Evolutionary conservation across 768 basidiomycete species (phyloP).

Genomic region (Suillus subaureus): DNA sequence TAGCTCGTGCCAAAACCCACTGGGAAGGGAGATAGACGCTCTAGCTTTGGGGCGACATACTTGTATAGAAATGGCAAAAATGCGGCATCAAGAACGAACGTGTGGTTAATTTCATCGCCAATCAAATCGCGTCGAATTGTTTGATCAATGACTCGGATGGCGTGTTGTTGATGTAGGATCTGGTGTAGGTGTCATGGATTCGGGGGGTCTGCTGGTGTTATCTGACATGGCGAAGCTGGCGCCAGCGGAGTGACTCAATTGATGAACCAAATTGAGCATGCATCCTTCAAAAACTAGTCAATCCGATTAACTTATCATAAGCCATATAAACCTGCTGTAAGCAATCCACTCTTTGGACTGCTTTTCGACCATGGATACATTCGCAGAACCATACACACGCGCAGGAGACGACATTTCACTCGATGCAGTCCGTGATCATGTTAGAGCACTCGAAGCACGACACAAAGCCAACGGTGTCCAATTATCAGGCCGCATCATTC

Average conservation of each 20-base stretch:
- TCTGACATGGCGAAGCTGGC: too few species aligned
- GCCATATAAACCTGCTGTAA: not conserved
- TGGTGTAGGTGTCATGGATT: too few species aligned
- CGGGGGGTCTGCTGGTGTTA: too few species aligned
- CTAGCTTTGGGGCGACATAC: too few species aligned
- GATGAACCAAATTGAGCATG: not conserved
- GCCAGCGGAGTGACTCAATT: not conserved
- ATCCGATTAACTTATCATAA: not conserved
- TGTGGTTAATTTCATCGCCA: too few species aligned
- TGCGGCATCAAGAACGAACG: too few species aligned
- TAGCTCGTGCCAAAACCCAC: too few species aligned
- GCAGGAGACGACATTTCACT: conserved; percentile 67
- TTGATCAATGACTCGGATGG: too few species aligned
- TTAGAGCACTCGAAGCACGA: conserved; percentile 70
- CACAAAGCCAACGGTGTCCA: conserved; percentile 69
- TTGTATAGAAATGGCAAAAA: too few species aligned
- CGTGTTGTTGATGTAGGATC: too few species aligned
- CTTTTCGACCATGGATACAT: conserved; percentile 60
- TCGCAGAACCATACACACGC: conserved; percentile 69
- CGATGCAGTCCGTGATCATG: conserved; percentile 73
- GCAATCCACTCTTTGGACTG: not conserved
- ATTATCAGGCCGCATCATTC: conserved; percentile 87
- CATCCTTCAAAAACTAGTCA: not conserved
- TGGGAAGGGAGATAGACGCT: too few species aligned
- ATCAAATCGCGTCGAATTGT: too few species aligned